Evolutionary conservation across 306 rosid genomes (phyloP).

Genomic region (Cotoneaster glaucophyllus): DNA sequence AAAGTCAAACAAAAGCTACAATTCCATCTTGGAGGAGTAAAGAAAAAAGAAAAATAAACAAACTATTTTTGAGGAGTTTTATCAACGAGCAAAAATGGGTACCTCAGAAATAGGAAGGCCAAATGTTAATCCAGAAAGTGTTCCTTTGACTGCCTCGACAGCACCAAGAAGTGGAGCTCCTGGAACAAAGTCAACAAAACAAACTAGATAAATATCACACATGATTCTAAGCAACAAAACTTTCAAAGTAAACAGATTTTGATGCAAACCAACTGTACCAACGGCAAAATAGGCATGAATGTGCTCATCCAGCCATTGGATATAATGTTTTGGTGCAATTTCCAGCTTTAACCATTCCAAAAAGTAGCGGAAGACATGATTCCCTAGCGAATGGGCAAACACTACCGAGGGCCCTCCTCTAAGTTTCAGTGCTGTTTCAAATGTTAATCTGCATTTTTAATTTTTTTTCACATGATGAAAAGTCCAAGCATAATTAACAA

Average conservation of each 20-base stretch:
- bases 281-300: conserved; percentile 96
- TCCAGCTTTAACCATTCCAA: conserved; percentile 98
- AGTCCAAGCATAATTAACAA: conserved; percentile 14
- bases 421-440: conserved; percentile 85
- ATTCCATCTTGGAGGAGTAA: neutral
- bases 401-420: conserved; percentile 98
- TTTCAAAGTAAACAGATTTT: conserved; percentile 2
- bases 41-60: conserved; percentile 6
- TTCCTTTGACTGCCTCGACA: conserved; percentile 69
- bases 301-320: conserved; percentile 79
- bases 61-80: neutral
- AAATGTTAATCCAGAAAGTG: conserved; percentile 80
- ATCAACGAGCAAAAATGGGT: conserved; percentile 13
- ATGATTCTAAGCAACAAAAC: conserved; percentile 10
- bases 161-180: conserved; percentile 97
- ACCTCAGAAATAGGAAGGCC: conserved; percentile 99
- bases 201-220: conserved; percentile 17
- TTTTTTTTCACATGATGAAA: neutral
- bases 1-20: neutral
- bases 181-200: conserved; percentile 30
- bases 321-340: conserved; percentile 91
- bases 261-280: conserved; percentile 48
- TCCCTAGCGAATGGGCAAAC: conserved; percentile 95
- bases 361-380: conserved; percentile 85
- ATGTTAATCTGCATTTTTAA: conserved; percentile 54